A percentile compares a stretch with the other conserved stretches of the same genome.
phyloP scores from a whole-genome alignment of 2,329 filamentous ascomycete species.

The Sporothrix euskadiensis region DNA sequence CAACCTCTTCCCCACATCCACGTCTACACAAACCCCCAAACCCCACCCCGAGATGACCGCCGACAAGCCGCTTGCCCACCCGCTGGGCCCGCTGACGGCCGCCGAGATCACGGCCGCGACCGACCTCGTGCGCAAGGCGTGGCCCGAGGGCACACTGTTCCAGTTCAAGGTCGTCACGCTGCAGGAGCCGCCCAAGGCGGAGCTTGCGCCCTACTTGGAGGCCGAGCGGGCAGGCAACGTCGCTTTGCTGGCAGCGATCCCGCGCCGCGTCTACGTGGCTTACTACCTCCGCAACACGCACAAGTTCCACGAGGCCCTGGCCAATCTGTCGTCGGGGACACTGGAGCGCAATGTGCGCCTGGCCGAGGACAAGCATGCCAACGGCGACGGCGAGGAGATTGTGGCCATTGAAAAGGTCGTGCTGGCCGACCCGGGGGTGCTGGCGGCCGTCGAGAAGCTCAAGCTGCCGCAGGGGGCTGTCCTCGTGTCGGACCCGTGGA shows the following conservation, averaged over 20 bases:
- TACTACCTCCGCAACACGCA: constrained; percentile 63
- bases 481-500: constrained; percentile 64
- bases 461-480: constrained; percentile 60
- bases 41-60: constrained; percentile 14
- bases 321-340: constrained; percentile 51
- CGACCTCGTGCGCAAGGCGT: constrained; percentile 52
- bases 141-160: constrained; percentile 56
- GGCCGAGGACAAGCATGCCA: constrained; percentile 58
- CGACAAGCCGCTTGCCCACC: constrained; percentile 44
- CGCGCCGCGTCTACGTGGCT: constrained; percentile 55
- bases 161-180: constrained; percentile 65
- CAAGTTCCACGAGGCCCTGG: constrained; percentile 62
- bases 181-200: constrained; percentile 56
- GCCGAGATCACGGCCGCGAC: constrained; percentile 57
- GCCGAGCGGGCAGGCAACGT: constrained; percentile 43
- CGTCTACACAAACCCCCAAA: too few relatives aligned
- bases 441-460: constrained; percentile 62
- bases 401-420: constrained; percentile 57
- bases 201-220: constrained; percentile 52
- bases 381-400: constrained; percentile 62
- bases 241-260: constrained; percentile 43
- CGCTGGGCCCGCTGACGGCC: constrained; percentile 60
- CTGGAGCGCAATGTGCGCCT: constrained; percentile 61
- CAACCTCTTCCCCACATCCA: background rate
- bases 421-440: constrained; percentile 56